A percentile compares a stretch with the other conserved stretches of the same genome.
These are phyloP conservation scores for Vitis hybrid DNA, from an alignment of 177 flowering plant genomes.

Conservation along the genomic window DNA sequence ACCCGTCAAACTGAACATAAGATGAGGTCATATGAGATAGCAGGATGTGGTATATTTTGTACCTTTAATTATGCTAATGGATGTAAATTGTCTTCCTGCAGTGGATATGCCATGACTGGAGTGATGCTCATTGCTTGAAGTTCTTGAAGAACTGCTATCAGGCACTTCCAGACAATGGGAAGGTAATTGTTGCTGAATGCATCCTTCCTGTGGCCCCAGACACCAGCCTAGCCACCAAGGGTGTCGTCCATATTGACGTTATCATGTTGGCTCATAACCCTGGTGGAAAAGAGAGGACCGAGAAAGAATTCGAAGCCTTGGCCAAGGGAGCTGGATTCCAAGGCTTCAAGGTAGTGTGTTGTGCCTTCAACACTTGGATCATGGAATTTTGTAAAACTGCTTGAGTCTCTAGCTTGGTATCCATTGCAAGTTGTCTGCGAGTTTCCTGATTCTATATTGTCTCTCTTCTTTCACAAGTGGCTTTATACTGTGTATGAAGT, in stretches of 20 bases:
- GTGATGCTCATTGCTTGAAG: constrained; percentile 68
- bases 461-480: neutral
- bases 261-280: constrained; percentile 84
- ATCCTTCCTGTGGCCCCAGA: constrained; percentile 57
- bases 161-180: constrained; percentile 68
- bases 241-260: constrained; percentile 47
- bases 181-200: constrained; percentile 65
- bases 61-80: too few species aligned
- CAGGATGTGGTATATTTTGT: too few species aligned
- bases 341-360: constrained; percentile 39
- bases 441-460: too few species aligned
- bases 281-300: constrained; percentile 82
- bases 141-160: constrained; percentile 66
- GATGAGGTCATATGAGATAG: too few species aligned
- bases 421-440: neutral
- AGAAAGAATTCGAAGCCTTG: constrained; percentile 58
- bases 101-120: constrained; percentile 94
- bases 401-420: neutral
- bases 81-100: constrained; percentile 21
- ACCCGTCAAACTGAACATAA: too few species aligned
- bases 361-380: constrained; percentile 52
- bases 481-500: neutral
- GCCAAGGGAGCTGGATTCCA: constrained; percentile 65
- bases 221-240: constrained; percentile 35
- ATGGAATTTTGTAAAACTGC: constrained; percentile 62